phyloP scores from a whole-genome alignment of 2,329 filamentous ascomycete genomes.

The Neofusicoccum ribis region DNA sequence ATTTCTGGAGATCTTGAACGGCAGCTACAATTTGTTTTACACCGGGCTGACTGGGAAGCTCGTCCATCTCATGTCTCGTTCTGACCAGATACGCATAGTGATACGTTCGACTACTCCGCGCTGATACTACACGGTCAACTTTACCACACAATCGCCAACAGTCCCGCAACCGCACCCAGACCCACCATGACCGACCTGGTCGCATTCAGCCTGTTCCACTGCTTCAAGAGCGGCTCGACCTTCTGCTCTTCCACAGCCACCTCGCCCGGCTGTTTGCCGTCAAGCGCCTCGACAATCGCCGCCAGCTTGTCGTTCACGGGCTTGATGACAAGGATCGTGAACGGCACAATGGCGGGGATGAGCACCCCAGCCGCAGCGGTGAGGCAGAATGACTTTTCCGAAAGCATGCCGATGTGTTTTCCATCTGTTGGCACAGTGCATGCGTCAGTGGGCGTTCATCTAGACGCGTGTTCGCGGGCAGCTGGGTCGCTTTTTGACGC shows the following conservation, averaged over 20 bases:
- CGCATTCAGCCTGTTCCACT: constrained; percentile 28
- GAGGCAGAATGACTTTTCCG: constrained; percentile 21
- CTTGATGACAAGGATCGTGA: constrained; percentile 28
- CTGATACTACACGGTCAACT: background rate
- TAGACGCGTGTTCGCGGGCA: background rate
- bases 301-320: constrained; percentile 23
- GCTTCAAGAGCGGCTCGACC: constrained; percentile 24
- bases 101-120: background rate
- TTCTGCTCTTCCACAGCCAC: constrained; percentile 14
- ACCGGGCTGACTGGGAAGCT: too few species aligned
- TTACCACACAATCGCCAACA: constrained; percentile 16
- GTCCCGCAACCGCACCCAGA: constrained; percentile 5
- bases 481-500: too few species aligned
- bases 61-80: too few species aligned
- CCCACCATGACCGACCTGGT: background rate
- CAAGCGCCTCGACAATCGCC: constrained; percentile 23
- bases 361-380: constrained; percentile 26
- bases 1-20: too few species aligned
- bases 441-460: background rate
- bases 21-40: too few species aligned
- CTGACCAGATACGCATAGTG: too few species aligned
- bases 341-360: constrained; percentile 28
- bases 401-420: constrained; percentile 18
- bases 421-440: background rate
- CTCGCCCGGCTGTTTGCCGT: background rate